Evolutionary conservation across 306 rosid genomes (phyloP).

Genomic region (Acacia melanoxylon): DNA sequence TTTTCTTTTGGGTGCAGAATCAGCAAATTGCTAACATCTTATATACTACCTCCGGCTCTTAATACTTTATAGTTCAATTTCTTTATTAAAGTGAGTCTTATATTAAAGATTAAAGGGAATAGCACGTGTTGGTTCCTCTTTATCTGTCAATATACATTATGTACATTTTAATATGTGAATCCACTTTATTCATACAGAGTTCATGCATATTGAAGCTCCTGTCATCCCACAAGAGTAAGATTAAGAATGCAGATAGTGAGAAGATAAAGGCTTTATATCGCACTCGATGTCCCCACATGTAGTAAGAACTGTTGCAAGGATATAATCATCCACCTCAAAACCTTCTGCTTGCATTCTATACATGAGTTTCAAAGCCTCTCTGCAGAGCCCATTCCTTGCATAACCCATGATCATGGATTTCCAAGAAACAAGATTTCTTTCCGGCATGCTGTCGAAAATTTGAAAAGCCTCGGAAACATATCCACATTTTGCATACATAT

Average conservation of each 20-base stretch:
- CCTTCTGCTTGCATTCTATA: conserved; percentile 83
- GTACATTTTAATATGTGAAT: conserved; percentile 24
- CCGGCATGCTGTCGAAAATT: conserved; percentile 84
- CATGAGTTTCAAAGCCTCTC: conserved; percentile 82
- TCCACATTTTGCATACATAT: conserved; percentile 88
- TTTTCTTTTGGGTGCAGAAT: not conserved
- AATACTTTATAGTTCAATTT: too few relatives aligned
- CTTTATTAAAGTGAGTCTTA: too few relatives aligned
- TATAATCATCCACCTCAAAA: conserved; percentile 72
- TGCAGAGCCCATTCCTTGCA: conserved; percentile 77
- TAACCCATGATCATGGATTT: conserved; percentile 85
- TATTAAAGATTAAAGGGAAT: too few relatives aligned
- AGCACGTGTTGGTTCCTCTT: conserved; percentile 8
- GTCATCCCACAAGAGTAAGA: conserved; percentile 11
- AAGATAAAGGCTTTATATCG: conserved; percentile 43
- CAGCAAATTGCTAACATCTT: conserved; percentile 19
- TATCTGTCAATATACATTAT: conserved; percentile 16
- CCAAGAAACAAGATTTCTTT: conserved; percentile 82
- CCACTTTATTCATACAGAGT: conserved; percentile 2
- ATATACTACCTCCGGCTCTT: not conserved
- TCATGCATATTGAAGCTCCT: conserved; percentile 1
- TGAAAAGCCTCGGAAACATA: conserved; percentile 65
- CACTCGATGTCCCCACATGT: conserved; percentile 60
- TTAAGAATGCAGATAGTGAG: conserved; percentile 43
- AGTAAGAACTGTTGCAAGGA: conserved; percentile 57